Conservation (phyloP, 1,284 basidiomycete species). For the Naganishia sp. region DNA sequence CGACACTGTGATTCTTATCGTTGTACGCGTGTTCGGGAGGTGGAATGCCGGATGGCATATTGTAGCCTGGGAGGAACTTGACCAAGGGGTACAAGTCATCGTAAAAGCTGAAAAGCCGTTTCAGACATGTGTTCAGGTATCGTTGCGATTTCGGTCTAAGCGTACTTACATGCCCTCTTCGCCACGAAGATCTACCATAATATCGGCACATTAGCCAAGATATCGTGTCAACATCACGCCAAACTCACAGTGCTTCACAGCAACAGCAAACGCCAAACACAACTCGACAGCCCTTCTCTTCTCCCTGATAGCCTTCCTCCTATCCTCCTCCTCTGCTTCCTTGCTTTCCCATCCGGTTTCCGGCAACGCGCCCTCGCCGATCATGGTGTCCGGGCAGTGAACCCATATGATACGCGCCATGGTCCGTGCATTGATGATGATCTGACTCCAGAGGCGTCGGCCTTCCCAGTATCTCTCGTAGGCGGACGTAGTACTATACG, state of each 20-base stretch:
- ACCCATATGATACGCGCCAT: constrained; percentile 50
- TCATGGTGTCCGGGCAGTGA: constrained; percentile 46
- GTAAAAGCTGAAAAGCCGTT: constrained; percentile 40
- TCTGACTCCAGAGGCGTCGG: constrained; percentile 67
- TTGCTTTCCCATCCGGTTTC: constrained; percentile 32
- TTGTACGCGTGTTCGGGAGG: constrained; percentile 17
- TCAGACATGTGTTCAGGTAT: background rate
- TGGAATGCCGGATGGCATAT: constrained; percentile 44
- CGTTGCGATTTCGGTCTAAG: too few relatives aligned
- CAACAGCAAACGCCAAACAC: constrained; percentile 61
- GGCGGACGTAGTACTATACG: constrained; percentile 66
- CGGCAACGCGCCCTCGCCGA: constrained; percentile 30
- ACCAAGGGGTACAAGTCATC: constrained; percentile 51
- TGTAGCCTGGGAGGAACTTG: constrained; percentile 45
- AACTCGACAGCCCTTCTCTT: constrained; percentile 73
- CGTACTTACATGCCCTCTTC: constrained; percentile 62
- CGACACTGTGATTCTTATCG: constrained; percentile 11
- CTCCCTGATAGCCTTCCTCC: constrained; percentile 63
- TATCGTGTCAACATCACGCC: too few relatives aligned
- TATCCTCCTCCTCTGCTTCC: constrained; percentile 51
- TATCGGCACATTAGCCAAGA: background rate
- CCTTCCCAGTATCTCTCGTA: constrained; percentile 76
- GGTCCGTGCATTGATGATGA: constrained; percentile 58
- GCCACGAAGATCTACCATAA: constrained; percentile 57
- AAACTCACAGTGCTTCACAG: constrained; percentile 48